Evolutionary conservation across 352 stramenopile genomes (phyloP), one percentile per base, ranked within the genome.

Genomic region (Pythium vanterpoolii): DNA sequence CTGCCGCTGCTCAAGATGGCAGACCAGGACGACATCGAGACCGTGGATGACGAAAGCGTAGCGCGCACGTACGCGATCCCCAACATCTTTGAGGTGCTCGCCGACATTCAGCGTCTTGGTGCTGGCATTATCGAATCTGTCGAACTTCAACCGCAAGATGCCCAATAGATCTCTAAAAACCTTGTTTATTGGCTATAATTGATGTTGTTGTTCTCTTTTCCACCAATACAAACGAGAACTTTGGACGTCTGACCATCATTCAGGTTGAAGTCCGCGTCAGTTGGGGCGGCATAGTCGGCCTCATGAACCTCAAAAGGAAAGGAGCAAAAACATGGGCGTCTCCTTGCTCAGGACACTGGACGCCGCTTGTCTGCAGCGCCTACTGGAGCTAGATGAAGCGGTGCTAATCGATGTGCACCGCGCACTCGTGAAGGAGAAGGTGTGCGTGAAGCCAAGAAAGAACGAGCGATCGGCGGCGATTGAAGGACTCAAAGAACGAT

Each of bases 11-110:
- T 73, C 26, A 83, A 70, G 51, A 13, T 42, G 2, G 47, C 56
- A 19, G 46, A 66, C 16, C 42, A 47, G 10, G 49, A 23, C 1
- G 62, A 64, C 26, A 69, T 72, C 16, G 66, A 8, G 21, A 14
- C 69, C n/a, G 53, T 76, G 11, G 49, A 57, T 11, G 56, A 46
- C 0, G 63, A 62, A 1, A 69, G 66, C 1, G 48, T 69, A 18
- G 56, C 56, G 5, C 73, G 74, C 8, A 72, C 68, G 43, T 77
- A 76, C 30, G 76, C 80, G 18, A 65, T 93, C 34, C 83, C 83
- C 26, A 93, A 90, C 64, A 73, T 90, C 51, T 88, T 90, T 40
- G 81, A 93, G 60, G 68, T 88, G 24, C 66, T 93, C 49, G 76
- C 77, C 26, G 79, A 89, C 53, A 93, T 93, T 74, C 73, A 86